Evolutionary conservation across 106 monocot genomes (phyloP), one percentile per base, ranked within the genome.

Genomic region (Dioscorea dumetorum): DNA sequence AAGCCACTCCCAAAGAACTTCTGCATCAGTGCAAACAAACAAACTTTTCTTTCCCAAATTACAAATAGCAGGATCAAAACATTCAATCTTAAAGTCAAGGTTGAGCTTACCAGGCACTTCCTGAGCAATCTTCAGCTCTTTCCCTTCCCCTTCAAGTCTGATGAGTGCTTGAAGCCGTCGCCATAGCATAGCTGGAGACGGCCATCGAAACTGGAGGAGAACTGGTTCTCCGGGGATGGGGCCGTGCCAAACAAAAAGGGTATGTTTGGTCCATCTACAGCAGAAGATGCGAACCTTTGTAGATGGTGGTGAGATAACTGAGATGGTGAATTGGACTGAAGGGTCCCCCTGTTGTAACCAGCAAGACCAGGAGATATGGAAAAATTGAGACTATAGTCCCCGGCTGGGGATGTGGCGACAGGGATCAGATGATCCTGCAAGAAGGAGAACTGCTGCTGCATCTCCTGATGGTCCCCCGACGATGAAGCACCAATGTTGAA

Each of bases 291-390:
- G 14, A 88, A 68, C 74, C 82, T 85, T 76, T 81, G 87, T 22
- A 77, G 69, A 65, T 79, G 77, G 60, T 85, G 79, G 62, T 80
- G 79, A 60, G 75, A 63, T 69, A 78, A 51, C 51, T 81, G 80
- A 61, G 83, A 50, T 68, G 81, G 62, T 58, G 90, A 85, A 93
- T 99, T 99, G 99, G 99, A 99, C 99, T 99, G 99, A 99, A 99
- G 99, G 99, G 99, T 90, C 93, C 99, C 99, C 99, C 99, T 86
- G 65, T 80, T 80, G 76, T 87, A 81, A 78, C 97, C 92, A 57
- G 88, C 75, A 75, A 89, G 57, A 58, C 81, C 82, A 33, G 97
- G 80, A 35, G 95, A 89, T 60, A 90, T 93, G 18, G 92, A 85
- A 70, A 99, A 90, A 70, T 99, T 92, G 51, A 90, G 80, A 70